Evolutionary conservation across 257 asterid genomes (phyloP), one percentile per base, ranked within the genome.

Genomic region (Anisodus acutangulus): DNA sequence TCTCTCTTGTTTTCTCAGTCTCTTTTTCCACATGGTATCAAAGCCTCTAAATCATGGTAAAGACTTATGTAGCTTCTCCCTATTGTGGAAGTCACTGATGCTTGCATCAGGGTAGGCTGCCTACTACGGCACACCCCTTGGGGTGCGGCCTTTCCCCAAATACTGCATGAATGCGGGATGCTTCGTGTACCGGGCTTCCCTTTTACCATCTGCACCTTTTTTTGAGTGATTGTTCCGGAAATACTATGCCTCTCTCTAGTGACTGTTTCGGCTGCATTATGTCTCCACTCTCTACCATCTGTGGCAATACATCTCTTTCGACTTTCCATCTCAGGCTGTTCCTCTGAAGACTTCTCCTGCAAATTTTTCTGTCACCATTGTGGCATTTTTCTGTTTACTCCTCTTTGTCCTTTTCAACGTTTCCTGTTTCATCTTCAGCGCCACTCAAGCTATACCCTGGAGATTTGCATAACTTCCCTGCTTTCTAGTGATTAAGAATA

Each of bases 21-120:
- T 72, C 80, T 11, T 49, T 74, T 74, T 72, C 47, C 60, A 47
- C 60, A 74, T 11, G 80, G 43, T 49, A 72, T 35, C n/a, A 74
- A 41, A 47, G 60, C 43, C 60, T 74, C 35, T 70, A 74, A 72
- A 74, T 74, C 43, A 5, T 74, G 80, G 11, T 74, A 3, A 74
- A 49, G 80, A 47, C 80, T 72, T 72, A 0, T 74, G 60, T 49
- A 74, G 80, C 60, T 74, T 72, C 80, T 7, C 1, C 60, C 2
- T 47, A 26, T 11, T 45, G 59, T 72, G 80, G 59, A 15, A 39
- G 57, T 31, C 71, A 66, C 71, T 66, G 45, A 39, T 66, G 45
- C 45, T 66, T 64, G 45, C 9, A 64, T 64, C 45, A 64, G 71
- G 71, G 71, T 12, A 64, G 45, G 71, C 37, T 31, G 45, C 45